A percentile compares a stretch with the other conserved stretches of the same genome.
These are phyloP conservation scores for Agrostemma githago DNA, from an alignment of 148 eudicot species.

Conservation along the genomic window DNA sequence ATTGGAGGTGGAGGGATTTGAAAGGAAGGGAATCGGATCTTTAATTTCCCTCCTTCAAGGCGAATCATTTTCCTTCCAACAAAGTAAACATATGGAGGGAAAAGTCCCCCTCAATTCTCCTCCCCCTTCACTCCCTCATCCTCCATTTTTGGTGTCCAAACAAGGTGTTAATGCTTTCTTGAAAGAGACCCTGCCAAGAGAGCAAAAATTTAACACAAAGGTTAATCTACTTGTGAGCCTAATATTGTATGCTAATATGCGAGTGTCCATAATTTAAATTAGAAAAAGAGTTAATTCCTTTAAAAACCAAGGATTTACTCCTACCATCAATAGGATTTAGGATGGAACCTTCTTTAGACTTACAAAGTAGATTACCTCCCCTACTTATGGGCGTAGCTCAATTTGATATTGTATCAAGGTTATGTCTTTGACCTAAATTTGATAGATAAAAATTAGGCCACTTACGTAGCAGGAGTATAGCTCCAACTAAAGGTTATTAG, in stretches of 20 bases:
- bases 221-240: background rate
- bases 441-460: background rate
- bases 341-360: background rate
- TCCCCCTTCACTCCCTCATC: no score
- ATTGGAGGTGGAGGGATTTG: no score
- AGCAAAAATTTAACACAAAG: background rate
- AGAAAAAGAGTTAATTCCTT: no score
- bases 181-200: background rate
- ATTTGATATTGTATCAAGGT: background rate
- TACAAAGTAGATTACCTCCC: background rate
- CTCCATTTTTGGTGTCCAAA: no score
- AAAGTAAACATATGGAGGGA: no score
- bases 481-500: background rate
- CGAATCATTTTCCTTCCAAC: no score
- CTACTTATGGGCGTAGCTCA: no score
- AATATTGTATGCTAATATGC: background rate
- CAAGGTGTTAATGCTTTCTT: no score
- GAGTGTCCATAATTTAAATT: background rate
- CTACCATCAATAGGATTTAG: background rate
- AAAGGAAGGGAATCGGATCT: no score
- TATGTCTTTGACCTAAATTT: background rate
- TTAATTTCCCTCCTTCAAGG: no score
- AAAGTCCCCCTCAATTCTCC: no score
- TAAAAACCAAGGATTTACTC: background rate
- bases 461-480: background rate